Base-by-base conservation (phyloP, 306 rosid species). In the Pyrus betulifolia region DNA sequence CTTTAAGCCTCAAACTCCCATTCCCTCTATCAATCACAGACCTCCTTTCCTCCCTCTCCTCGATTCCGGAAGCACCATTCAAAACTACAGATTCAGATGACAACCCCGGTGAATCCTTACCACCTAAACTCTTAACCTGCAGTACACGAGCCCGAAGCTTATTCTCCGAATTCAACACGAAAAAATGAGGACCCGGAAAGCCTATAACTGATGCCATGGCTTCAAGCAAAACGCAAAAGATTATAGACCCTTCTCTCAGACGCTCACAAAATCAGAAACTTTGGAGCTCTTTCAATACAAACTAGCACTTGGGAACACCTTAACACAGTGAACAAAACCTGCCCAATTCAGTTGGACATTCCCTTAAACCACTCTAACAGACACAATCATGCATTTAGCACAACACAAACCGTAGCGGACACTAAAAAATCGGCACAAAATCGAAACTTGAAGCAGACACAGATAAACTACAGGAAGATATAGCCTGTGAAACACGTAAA, bases 191-290 rank as follows among this genome's bases (percentile, higher is more conserved):
- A 67, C 74, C 70, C 31, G 77, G 49, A 44, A 85, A 81, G 69
- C 88, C 80, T 58, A 67, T 22, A 33, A 77, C 80, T 4, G 91
- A 78, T 52, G 95, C 78, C 98, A 91, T 93, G 61, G 11, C 57
- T 76, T 3, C 67, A 51, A 51, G 55, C 64, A 64, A 31, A 51
- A 72, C 46, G 22, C 40, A 74, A 5, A 49, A 31, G 45, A 27
- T 61, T 72, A 52, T 12, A 23, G 8, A 67, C 72, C 51, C 72
- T 15, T 49, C 40, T 60, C 22, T 6, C n/a, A 62, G 15, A 6
- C 11, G 17, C 35, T 70, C 52, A 17, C 72, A 57, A 30, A 51
- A 51, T 40, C 25, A 33, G 73, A 66, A 76, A 49, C 55, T 49
- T 49, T 15, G 55, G 55, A 4, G 5, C 21, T 51, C 55, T 15